Evolutionary conservation across 2,329 filamentous ascomycete species (phyloP).

Genomic region (Fusarium dlaminii): DNA sequence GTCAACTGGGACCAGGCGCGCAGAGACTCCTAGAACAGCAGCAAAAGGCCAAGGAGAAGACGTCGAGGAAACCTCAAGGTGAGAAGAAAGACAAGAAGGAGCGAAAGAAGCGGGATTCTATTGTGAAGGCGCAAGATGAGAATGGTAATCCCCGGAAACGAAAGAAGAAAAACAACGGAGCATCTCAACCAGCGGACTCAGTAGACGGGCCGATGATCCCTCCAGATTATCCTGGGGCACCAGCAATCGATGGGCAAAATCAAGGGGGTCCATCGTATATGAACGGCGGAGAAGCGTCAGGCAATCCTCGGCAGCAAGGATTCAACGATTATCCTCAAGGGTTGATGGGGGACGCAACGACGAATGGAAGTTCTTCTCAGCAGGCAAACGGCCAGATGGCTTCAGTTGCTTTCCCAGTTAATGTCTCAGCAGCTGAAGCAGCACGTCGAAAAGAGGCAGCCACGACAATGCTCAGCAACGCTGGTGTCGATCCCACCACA

Average conservation of each 20-base stretch:
- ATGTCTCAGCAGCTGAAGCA: conserved; percentile 56
- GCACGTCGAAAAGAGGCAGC: conserved; percentile 61
- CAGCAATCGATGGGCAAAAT: conserved; percentile 6
- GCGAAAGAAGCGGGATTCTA: conserved; percentile 35
- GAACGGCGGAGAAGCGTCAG: conserved; percentile 6
- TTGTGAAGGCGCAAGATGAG: conserved; percentile 36
- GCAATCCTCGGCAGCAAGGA: background rate
- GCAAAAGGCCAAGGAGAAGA: conserved; percentile 39
- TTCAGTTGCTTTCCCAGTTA: conserved; percentile 42
- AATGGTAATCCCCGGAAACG: conserved; percentile 42
- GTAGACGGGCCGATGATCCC: conserved; percentile 18
- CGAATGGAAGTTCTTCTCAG: conserved; percentile 15
- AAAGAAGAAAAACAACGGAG: conserved; percentile 42
- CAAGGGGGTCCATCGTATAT: conserved; percentile 10
- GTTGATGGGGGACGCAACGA: conserved; percentile 15
- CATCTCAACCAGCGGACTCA: conserved; percentile 21
- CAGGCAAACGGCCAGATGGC: conserved; percentile 18
- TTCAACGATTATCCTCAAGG: conserved; percentile 30
- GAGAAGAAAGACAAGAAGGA: conserved; percentile 44
- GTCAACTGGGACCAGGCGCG: conserved; percentile 40
- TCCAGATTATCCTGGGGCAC: conserved; percentile 19
- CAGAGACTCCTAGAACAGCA: conserved; percentile 40
- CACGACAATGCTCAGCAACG: conserved; percentile 56
- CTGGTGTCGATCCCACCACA: conserved; percentile 61
- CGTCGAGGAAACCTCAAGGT: conserved; percentile 42